Conservation (phyloP, 2,329 filamentous ascomycete genomes). For the Cordyceps tenuipes region DNA sequence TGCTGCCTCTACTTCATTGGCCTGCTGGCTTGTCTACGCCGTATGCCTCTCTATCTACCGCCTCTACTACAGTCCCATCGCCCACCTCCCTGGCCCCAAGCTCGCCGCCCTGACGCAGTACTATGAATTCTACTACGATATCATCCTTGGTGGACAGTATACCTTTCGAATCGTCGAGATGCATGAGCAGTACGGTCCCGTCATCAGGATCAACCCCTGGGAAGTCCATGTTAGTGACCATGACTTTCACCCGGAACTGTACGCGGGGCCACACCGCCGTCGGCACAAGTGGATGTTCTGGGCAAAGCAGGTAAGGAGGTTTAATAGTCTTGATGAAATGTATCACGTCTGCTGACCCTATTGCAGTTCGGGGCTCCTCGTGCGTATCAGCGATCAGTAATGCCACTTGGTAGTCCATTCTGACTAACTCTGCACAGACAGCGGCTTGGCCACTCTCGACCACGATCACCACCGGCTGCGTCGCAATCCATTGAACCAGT, state of each 20-base stretch:
- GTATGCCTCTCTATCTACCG: constrained; percentile 22
- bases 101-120: constrained; percentile 31
- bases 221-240: constrained; percentile 31
- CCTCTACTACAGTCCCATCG: constrained; percentile 30
- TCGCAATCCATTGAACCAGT: constrained; percentile 27
- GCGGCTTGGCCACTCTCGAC: constrained; percentile 27
- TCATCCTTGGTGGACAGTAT: constrained; percentile 33
- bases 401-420: constrained; percentile 7
- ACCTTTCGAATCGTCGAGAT: constrained; percentile 33
- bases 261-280: constrained; percentile 22
- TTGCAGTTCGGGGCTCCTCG: constrained; percentile 26
- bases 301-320: constrained; percentile 25
- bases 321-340: not conserved
- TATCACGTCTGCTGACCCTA: not conserved
- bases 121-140: constrained; percentile 37
- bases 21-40: constrained; percentile 23
- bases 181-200: constrained; percentile 33
- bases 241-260: constrained; percentile 32
- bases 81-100: constrained; percentile 31
- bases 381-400: constrained; percentile 12
- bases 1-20: constrained; percentile 18
- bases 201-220: constrained; percentile 32
- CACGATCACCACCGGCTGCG: constrained; percentile 27
- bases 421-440: constrained; percentile 19
- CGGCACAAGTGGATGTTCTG: constrained; percentile 29